Conservation (phyloP, 78 protist species). For the Speleostelium caveatum region DNA sequence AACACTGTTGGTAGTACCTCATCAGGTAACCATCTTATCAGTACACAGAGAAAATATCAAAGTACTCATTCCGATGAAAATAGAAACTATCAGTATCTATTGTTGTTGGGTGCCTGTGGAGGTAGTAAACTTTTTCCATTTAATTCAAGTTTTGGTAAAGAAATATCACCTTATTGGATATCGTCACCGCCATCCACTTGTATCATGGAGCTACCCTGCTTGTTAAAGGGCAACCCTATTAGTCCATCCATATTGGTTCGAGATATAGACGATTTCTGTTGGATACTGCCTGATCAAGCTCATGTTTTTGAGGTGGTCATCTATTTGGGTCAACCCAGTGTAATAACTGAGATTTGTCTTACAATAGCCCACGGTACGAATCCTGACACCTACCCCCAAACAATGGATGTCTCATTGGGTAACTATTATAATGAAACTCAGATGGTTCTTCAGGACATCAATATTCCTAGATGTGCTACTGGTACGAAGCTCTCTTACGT, state of each 20-base stretch:
- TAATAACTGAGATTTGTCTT: slow-evolving; percentile 43
- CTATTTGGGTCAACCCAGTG: slow-evolving; percentile 31
- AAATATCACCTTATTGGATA: slow-evolving; percentile 17
- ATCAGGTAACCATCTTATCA: not conserved
- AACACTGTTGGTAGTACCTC: not conserved
- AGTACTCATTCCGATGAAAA: slow-evolving; percentile 37
- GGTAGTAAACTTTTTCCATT: slow-evolving; percentile 29
- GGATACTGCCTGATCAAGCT: slow-evolving; percentile 19
- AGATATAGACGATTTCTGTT: slow-evolving; percentile 77
- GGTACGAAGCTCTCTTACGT: slow-evolving; percentile 50
- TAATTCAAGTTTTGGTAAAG: slow-evolving; percentile 37
- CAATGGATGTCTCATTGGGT: slow-evolving; percentile 59
- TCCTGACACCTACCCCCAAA: slow-evolving; percentile 43
- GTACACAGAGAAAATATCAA: slow-evolving; percentile 54
- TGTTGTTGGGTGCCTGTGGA: slow-evolving; percentile 23
- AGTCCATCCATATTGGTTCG: slow-evolving; percentile 34
- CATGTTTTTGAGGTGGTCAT: slow-evolving; percentile 17
- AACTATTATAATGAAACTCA: slow-evolving; percentile 1
- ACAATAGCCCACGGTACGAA: slow-evolving; percentile 68
- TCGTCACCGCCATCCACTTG: slow-evolving; percentile 42
- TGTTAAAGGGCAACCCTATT: not conserved
- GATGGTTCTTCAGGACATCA: slow-evolving; percentile 35
- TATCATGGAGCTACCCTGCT: slow-evolving; percentile 17
- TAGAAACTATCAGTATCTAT: slow-evolving; percentile 52
- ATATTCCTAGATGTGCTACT: slow-evolving; percentile 48